Conservation (phyloP, 768 basidiomycete species). For the Amanita fuliginea region DNA sequence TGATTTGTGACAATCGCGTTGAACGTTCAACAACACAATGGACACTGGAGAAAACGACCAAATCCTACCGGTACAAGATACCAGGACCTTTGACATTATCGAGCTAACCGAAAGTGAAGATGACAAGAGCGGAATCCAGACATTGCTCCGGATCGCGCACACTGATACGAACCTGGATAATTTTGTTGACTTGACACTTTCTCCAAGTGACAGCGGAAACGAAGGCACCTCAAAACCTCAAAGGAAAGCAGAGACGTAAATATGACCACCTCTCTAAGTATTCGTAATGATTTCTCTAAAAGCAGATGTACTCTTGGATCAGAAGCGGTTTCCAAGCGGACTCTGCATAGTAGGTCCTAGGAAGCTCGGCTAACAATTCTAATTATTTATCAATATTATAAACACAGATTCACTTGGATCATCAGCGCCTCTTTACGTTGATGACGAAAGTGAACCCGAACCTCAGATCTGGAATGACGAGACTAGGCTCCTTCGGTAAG, state of each 20-base stretch:
- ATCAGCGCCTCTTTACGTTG: constrained; percentile 6
- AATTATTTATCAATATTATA: background rate
- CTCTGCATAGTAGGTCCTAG: too few species aligned
- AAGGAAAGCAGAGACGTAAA: background rate
- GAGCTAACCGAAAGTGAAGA: constrained; percentile 2
- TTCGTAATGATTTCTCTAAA: too few species aligned
- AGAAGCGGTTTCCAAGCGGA: too few species aligned
- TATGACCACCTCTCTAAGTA: background rate
- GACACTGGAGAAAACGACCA: background rate
- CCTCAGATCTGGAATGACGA: constrained; percentile 6
- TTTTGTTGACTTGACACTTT: background rate
- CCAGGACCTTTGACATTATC: background rate
- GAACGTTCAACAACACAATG: background rate
- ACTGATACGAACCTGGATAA: background rate
- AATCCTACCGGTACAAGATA: too few species aligned
- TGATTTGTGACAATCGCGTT: background rate
- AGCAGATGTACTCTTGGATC: background rate
- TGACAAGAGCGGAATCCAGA: background rate
- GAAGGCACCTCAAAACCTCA: background rate
- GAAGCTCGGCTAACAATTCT: background rate
- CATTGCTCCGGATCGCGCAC: background rate
- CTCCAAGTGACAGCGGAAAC: background rate
- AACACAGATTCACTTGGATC: background rate
- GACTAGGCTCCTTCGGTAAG: constrained; percentile 22
- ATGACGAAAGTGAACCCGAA: constrained; percentile 4